Conservation (phyloP, 1,284 basidiomycete species). For the Caloboletus inedulis region DNA sequence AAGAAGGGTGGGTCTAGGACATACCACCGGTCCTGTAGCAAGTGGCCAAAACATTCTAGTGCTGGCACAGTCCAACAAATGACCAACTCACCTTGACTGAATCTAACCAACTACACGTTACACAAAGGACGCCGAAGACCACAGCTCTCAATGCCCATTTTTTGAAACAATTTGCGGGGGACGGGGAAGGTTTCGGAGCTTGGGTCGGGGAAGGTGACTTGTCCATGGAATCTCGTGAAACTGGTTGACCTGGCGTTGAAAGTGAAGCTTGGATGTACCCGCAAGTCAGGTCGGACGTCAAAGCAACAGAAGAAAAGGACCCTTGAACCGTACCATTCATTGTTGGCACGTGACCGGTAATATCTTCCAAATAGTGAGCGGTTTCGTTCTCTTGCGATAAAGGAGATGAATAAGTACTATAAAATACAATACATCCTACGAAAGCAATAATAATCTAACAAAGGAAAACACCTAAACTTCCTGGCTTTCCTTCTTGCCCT, state of each 20-base stretch:
- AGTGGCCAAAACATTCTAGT: background rate
- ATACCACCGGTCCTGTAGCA: constrained; percentile 57
- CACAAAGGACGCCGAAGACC: constrained; percentile 40
- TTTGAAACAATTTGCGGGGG: constrained; percentile 11
- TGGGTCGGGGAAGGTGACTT: constrained; percentile 8
- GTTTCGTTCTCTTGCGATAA: background rate
- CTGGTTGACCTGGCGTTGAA: background rate
- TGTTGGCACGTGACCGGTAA: background rate
- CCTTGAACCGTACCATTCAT: background rate
- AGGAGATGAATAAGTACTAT: constrained; percentile 30
- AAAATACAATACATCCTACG: constrained; percentile 33
- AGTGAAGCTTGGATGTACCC: background rate
- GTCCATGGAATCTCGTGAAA: constrained; percentile 15
- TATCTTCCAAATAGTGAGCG: too few species aligned
- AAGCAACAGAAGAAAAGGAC: background rate
- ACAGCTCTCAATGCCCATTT: constrained; percentile 50
- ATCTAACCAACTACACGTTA: constrained; percentile 50
- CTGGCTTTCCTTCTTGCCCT: constrained; percentile 35
- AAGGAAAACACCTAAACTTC: constrained; percentile 26
- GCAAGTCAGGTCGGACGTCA: background rate
- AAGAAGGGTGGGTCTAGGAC: constrained; percentile 66
- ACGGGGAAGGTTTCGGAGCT: background rate
- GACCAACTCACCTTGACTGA: constrained; percentile 47
- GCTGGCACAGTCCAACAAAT: background rate
- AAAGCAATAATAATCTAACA: constrained; percentile 22